A percentile compares a stretch with the other conserved stretches of the same genome.
Conservation (phyloP, 345 rosid species). For the Eucalyptus coolabah region DNA sequence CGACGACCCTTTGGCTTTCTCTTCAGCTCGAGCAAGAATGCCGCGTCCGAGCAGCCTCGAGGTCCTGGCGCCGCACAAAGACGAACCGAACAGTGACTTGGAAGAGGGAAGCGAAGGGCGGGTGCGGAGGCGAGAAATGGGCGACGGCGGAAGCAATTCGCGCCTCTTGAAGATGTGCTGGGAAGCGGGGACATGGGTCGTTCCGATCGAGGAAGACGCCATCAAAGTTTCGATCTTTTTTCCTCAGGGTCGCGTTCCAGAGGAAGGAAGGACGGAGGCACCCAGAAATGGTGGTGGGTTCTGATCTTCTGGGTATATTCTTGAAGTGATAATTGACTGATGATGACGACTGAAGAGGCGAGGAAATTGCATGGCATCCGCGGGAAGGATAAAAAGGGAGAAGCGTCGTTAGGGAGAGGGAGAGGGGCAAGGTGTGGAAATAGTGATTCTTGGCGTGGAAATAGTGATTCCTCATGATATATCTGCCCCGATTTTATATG, state of each 20-base stretch:
- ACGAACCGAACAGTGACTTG: constrained; percentile 10
- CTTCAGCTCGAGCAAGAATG: constrained; percentile 64
- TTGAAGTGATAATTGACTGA: neutral
- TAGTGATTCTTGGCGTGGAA: neutral
- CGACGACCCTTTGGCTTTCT: constrained; percentile 28
- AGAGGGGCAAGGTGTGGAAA: neutral
- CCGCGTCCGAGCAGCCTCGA: constrained; percentile 25
- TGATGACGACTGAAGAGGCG: neutral
- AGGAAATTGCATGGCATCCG: neutral
- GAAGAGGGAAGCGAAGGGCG: neutral
- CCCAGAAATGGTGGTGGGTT: neutral
- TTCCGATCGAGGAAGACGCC: constrained; percentile 49
- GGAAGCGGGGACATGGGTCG: constrained; percentile 17
- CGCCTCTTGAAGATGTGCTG: constrained; percentile 9
- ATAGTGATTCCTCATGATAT: neutral
- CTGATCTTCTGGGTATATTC: neutral
- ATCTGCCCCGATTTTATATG: neutral
- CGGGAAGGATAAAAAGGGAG: neutral
- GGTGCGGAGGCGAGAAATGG: constrained; percentile 1
- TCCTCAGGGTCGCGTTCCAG: neutral
- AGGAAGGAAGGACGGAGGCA: neutral
- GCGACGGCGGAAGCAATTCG: neutral
- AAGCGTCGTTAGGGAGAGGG: neutral
- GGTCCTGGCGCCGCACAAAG: constrained; percentile 18
- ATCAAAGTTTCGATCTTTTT: constrained; percentile 9